Conservation (phyloP, 768 basidiomycete species). For the Nidularia pulvinata region DNA sequence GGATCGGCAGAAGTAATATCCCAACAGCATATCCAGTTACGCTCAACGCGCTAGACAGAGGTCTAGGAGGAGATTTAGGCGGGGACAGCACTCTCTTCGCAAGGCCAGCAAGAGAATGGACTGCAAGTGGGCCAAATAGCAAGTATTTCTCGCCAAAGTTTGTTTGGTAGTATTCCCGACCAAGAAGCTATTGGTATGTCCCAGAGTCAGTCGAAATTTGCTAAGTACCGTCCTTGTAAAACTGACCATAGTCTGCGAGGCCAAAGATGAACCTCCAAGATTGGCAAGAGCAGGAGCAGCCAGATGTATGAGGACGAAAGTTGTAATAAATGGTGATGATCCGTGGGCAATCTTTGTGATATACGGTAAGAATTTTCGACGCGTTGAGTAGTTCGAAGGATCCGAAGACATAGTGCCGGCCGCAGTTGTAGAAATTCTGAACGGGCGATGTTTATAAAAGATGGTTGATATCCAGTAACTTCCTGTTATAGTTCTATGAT, state of each 20-base stretch:
- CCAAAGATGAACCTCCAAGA: slow-evolving; percentile 63
- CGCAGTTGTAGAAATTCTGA: neutral
- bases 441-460: too few relatives aligned
- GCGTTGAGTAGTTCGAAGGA: neutral
- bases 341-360: slow-evolving; percentile 60
- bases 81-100: slow-evolving; percentile 56
- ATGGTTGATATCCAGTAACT: too few relatives aligned
- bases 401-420: neutral
- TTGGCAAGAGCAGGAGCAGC: slow-evolving; percentile 73
- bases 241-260: slow-evolving; percentile 78
- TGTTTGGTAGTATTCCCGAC: slow-evolving; percentile 87
- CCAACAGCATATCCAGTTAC: slow-evolving; percentile 64
- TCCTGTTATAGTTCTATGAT: too few relatives aligned
- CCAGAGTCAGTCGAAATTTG: neutral
- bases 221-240: neutral
- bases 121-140: slow-evolving; percentile 61
- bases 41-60: slow-evolving; percentile 44
- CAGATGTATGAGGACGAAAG: slow-evolving; percentile 80
- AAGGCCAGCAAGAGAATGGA: slow-evolving; percentile 62
- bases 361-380: neutral
- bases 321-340: slow-evolving; percentile 75
- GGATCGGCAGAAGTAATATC: slow-evolving; percentile 62
- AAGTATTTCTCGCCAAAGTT: slow-evolving; percentile 65
- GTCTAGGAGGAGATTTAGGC: slow-evolving; percentile 22
- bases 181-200: slow-evolving; percentile 56